Conservation (phyloP, 1,284 basidiomycete species). For the Heterobasidion annosum region DNA sequence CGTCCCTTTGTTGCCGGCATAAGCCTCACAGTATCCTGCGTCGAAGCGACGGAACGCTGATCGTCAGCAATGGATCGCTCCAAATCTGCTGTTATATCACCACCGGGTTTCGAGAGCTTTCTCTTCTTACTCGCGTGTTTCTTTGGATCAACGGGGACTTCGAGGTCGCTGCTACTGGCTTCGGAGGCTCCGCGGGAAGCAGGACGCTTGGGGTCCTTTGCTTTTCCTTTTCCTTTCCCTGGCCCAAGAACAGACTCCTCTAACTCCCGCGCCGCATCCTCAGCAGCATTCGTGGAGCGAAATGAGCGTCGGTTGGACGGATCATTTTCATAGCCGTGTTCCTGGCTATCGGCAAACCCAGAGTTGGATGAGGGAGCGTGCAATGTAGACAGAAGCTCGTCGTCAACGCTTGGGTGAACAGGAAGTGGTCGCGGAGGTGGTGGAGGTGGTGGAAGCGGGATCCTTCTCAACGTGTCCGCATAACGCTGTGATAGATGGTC, state of each 20-base stretch:
- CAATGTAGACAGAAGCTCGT: constrained; percentile 26
- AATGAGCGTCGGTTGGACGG: constrained; percentile 5
- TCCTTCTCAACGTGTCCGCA: constrained; percentile 50
- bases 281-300: constrained; percentile 18
- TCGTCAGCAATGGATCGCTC: constrained; percentile 27
- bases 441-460: constrained; percentile 47
- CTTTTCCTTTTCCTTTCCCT: constrained; percentile 21
- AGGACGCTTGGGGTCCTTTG: constrained; percentile 29
- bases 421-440: constrained; percentile 30
- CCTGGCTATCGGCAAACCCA: constrained; percentile 2
- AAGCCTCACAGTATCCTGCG: constrained; percentile 8
- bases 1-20: constrained; percentile 18
- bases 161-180: constrained; percentile 38
- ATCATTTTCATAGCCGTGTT: neutral
- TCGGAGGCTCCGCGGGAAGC: constrained; percentile 40
- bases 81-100: constrained; percentile 30
- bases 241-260: constrained; percentile 31
- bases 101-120: constrained; percentile 28
- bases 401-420: constrained; percentile 24
- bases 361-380: constrained; percentile 11
- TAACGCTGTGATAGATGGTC: constrained; percentile 57
- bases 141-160: constrained; percentile 27
- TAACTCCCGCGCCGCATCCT: constrained; percentile 31
- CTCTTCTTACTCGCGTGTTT: constrained; percentile 40
- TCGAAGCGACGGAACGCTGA: constrained; percentile 13